Conservation (phyloP, 1,284 basidiomycete species). For the Ganoderma resinaceum region DNA sequence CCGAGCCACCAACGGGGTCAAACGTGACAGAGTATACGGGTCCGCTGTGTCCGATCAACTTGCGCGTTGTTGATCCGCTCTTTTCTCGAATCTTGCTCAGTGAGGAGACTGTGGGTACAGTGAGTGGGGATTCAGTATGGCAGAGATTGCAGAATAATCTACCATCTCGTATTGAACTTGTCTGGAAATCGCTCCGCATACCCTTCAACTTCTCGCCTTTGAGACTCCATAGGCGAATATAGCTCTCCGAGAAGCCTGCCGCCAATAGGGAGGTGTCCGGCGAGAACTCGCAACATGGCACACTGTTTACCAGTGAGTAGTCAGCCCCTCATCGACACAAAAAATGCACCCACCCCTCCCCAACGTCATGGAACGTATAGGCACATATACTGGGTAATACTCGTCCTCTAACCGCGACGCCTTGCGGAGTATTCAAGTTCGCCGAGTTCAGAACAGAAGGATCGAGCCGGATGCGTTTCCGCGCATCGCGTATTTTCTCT, state of each 20-base stretch:
- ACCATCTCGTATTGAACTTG: constrained; percentile 76
- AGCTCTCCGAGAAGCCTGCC: constrained; percentile 96
- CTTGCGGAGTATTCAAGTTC: constrained; percentile 66
- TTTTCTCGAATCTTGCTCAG: constrained; percentile 77
- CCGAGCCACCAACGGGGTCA: constrained; percentile 90
- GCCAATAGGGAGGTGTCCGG: constrained; percentile 95
- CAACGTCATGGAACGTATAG: constrained; percentile 91
- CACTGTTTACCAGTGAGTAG: constrained; percentile 49
- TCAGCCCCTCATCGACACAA: not conserved
- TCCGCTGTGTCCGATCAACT: constrained; percentile 96
- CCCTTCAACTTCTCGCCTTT: constrained; percentile 91
- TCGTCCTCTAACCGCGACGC: constrained; percentile 58
- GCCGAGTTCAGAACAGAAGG: constrained; percentile 65
- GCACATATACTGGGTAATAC: constrained; percentile 91
- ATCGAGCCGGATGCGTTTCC: constrained; percentile 90
- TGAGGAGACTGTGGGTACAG: constrained; percentile 54
- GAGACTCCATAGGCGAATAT: constrained; percentile 93
- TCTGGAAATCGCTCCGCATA: constrained; percentile 77
- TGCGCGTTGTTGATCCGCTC: constrained; percentile 84
- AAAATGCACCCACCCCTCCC: constrained; percentile 76
- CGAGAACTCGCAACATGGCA: constrained; percentile 91
- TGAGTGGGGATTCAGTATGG: constrained; percentile 14
- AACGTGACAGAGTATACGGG: constrained; percentile 96
- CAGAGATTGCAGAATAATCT: constrained; percentile 37
- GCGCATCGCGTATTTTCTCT: constrained; percentile 86